phyloP scores from a whole-genome alignment of 352 stramenopile genomes.

The Phytophthora cactorum region DNA sequence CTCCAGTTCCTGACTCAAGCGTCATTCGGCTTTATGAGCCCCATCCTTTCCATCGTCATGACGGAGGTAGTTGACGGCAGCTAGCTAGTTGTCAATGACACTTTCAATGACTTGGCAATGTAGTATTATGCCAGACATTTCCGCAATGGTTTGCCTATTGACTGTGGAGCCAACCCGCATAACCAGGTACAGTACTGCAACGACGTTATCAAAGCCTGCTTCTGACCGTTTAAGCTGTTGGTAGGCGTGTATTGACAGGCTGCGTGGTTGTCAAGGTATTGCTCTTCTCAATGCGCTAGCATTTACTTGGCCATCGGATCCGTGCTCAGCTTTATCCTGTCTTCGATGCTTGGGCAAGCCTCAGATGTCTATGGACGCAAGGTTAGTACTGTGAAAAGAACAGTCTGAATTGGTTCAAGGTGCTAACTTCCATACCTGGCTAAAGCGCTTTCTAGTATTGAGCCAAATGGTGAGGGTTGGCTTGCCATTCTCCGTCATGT shows the following conservation, averaged over 20 bases:
- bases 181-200: constrained; percentile 24
- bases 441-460: constrained; percentile 48
- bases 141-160: constrained; percentile 46
- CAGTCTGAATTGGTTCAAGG: neutral
- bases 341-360: constrained; percentile 63
- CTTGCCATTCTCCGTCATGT: constrained; percentile 67
- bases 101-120: neutral
- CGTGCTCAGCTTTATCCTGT: constrained; percentile 61
- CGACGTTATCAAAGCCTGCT: neutral
- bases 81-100: neutral
- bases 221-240: neutral
- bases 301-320: constrained; percentile 60
- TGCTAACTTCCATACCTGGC: neutral
- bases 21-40: constrained; percentile 61
- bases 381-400: constrained; percentile 27
- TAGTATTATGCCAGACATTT: constrained; percentile 73
- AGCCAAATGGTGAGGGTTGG: constrained; percentile 60
- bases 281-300: neutral
- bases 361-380: constrained; percentile 75
- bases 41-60: constrained; percentile 51
- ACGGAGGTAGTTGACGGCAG: constrained; percentile 47
- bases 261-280: constrained; percentile 65
- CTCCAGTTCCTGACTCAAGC: constrained; percentile 58
- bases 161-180: constrained; percentile 54
- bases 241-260: constrained; percentile 63